These are phyloP conservation scores for Skeletonema marinoi DNA, from an alignment of 108 stramenopile genomes.

Conservation along the genomic window DNA sequence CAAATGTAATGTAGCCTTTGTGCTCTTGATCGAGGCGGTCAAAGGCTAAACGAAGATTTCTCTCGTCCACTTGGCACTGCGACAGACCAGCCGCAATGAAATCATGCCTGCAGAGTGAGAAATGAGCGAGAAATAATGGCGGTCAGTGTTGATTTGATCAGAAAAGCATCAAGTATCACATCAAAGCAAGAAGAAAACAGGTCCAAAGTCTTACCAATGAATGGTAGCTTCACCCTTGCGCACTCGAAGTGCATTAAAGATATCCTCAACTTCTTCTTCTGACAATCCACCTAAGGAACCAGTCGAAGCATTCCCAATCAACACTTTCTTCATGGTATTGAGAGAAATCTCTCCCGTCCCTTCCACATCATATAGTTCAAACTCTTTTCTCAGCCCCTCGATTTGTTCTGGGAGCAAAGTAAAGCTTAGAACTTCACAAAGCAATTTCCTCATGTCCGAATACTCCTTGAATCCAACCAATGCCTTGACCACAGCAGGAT, in stretches of 20 bases:
- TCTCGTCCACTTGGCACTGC: slow-evolving; percentile 88
- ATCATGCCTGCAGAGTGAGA: slow-evolving; percentile 54
- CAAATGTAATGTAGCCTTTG: slow-evolving; percentile 87
- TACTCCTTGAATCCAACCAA: slow-evolving; percentile 86
- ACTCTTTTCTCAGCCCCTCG: slow-evolving; percentile 81
- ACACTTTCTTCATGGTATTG: slow-evolving; percentile 71
- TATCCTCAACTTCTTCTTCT: slow-evolving; percentile 88
- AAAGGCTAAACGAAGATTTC: slow-evolving; percentile 87
- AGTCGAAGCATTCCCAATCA: slow-evolving; percentile 82
- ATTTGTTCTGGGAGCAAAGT: slow-evolving; percentile 90
- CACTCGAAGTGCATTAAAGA: slow-evolving; percentile 88
- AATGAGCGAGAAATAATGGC: background rate
- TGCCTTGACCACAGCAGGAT: slow-evolving; percentile 79
- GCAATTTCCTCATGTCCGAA: slow-evolving; percentile 85
- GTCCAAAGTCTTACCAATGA: slow-evolving; percentile 54
- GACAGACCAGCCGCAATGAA: slow-evolving; percentile 89
- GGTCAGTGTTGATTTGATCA: background rate
- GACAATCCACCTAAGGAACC: slow-evolving; percentile 85
- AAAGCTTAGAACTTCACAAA: slow-evolving; percentile 89
- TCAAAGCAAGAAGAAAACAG: background rate
- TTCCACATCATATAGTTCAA: slow-evolving; percentile 85
- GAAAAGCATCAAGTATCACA: background rate
- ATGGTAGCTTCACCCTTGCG: slow-evolving; percentile 81
- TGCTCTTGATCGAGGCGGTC: slow-evolving; percentile 84
- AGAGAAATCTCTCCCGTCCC: slow-evolving; percentile 87